Evolutionary conservation across 2,329 filamentous ascomycete genomes (phyloP), one percentile per base, ranked within the genome.

Genomic region (Dissoconium aciculare): DNA sequence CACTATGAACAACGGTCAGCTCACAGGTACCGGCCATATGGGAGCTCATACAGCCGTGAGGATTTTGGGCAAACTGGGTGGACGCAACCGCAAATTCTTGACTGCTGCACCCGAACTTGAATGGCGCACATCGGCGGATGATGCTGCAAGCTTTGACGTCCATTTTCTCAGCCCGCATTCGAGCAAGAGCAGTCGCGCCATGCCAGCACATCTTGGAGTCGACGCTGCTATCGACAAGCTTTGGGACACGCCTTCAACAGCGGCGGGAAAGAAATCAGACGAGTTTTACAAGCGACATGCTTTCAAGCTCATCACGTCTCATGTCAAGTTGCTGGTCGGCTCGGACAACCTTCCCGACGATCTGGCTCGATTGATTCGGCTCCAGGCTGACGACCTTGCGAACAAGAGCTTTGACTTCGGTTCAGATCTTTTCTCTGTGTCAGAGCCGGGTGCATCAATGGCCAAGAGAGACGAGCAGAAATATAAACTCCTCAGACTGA

Each of bases 21-120:
- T 39, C 6, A 30, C 37, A 3, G 42, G 41, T 11, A 50, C 45
- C 9, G 46, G 46, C 12, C 91, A 98, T 54, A 93, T 94, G 55
- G 87, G 95, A 50, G 82, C 91, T 1, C 89, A 99, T 52, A 95
- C 89, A 0, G 95, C 89, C 0, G 92, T 98, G 76, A 69, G 89
- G 27, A 98, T 99, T 34, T 67, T 99, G 2, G 89, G 89, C 10
- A 98, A 99, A 55, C 69, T 99, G 9, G 89, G 91, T 27, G 89
- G 89, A 5, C 74, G 89, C 15, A 99, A 98, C 48, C 67, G 91
- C 19, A 94, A 92, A 50, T 98, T 93, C 54, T 77, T 95, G 62
- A 93, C 80, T 4, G 80, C 84, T 28, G 81, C 87, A 2, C 76
- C 87, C 4, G 73, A 77, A n/a, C 69, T 98, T 9, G 68, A 73